Evolutionary conservation across 2,329 filamentous ascomycete species (phyloP), one percentile per base, ranked within the genome.

Genomic region (Tolypocladium sp.): DNA sequence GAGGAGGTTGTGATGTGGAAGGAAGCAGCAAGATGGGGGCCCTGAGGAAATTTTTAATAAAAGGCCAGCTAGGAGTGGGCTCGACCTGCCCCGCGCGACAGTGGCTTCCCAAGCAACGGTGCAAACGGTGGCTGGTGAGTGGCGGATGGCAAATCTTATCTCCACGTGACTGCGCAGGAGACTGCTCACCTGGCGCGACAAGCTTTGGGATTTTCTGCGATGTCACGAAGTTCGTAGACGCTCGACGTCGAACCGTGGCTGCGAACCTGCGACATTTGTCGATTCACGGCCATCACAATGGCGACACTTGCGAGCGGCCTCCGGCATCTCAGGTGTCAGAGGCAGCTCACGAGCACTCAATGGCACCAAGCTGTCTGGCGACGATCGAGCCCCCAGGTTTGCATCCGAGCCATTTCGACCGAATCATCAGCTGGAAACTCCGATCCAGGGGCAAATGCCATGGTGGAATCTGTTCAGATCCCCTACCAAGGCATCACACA

Each of bases 401-500:
- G 62, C 61, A 63, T 69, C 40, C 70, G 70, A 64, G 64, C 59
- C 4, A 40, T 63, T 35, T 62, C 59, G 27, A 66, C 62, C 37
- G 61, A 68, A 53, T 59, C 66, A 17, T 59, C 63, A 52, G 41
- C 33, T 35, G 61, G 53, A 51, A 57, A 54, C 51, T 54, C 56
- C 52, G 61, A 58, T 33, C 25, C 61, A 57, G 60, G 64, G 12
- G 58, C 64, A 38, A 55, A 60, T 15, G 56, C 63, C 30, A 55
- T 63, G 17, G 56, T 63, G 17, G 65, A 73, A 35, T 54, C 66
- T 22, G 61, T 70, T 33, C 61, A 65, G 17, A 63, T 69, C 0
- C 70, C 73, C 1, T 70, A 73, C n/a, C 61, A 69, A 13, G 69
- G 68, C 51, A 63, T 74, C 35, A 64, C 67, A 33, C 81, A 84